A percentile compares a stretch with the other conserved stretches of the same genome.
These are phyloP conservation scores for Colletotrichum navitas DNA, from an alignment of 2,329 filamentous ascomycete genomes.

Conservation along the genomic window DNA sequence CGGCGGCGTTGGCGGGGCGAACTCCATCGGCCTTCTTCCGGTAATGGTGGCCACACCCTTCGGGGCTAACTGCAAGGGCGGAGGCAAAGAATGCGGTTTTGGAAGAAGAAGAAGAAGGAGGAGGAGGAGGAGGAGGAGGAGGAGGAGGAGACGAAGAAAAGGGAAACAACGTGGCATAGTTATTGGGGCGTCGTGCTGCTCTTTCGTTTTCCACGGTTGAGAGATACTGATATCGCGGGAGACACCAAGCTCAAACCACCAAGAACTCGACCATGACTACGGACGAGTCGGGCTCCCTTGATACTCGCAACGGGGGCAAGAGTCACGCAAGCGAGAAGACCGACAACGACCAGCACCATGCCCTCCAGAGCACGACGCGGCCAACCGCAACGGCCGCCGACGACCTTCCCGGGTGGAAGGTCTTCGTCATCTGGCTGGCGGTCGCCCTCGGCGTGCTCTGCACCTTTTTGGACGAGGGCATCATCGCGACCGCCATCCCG, in stretches of 20 bases:
- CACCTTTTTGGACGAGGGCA: conserved; percentile 42
- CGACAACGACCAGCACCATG: neutral
- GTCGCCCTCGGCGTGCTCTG: conserved; percentile 27
- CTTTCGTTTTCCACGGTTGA: neutral
- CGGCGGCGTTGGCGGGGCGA: conserved; percentile 21
- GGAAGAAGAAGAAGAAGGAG: neutral
- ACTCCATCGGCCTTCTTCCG: neutral
- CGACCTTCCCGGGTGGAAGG: conserved; percentile 9
- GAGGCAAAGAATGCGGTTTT: too few species aligned
- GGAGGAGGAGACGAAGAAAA: neutral
- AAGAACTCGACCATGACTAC: neutral
- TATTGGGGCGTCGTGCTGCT: neutral
- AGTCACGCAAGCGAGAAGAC: neutral
- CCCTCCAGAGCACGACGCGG: neutral
- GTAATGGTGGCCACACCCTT: neutral
- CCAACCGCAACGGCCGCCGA: neutral
- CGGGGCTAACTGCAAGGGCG: neutral
- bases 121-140: too few species aligned
- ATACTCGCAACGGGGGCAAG: neutral
- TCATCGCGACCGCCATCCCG: conserved; percentile 55
- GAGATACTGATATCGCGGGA: neutral
- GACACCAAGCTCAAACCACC: neutral
- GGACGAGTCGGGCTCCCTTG: neutral
- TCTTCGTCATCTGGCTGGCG: conserved; percentile 24
- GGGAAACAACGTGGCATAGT: neutral